A percentile compares a stretch with the other conserved stretches of the same genome.
Conservation (phyloP, 257 asterid species). For the Buddleja alternifolia region DNA sequence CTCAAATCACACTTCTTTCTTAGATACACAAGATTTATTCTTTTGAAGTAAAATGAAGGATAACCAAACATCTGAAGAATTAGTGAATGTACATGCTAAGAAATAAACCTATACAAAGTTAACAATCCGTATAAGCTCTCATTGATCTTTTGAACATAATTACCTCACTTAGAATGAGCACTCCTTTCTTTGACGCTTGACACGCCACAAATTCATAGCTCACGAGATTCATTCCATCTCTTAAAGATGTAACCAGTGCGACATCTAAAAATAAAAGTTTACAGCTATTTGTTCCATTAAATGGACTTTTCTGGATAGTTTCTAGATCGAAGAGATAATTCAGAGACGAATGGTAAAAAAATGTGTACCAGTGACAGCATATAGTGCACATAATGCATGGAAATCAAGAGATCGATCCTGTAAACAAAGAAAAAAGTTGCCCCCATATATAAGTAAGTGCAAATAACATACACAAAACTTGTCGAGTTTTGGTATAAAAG, state of each 20-base stretch:
- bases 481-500: background rate
- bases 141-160: conserved; percentile 15
- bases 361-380: conserved; percentile 83
- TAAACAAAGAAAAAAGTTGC: conserved; percentile 30
- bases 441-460: conserved; percentile 23
- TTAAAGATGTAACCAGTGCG: conserved; percentile 84
- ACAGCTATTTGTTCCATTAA: background rate
- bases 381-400: conserved; percentile 75
- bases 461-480: conserved; percentile 1
- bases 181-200: conserved; percentile 91
- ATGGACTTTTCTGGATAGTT: background rate
- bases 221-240: conserved; percentile 98
- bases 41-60: background rate
- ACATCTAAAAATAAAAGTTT: conserved; percentile 53
- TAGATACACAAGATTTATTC: background rate
- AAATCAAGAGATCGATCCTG: conserved; percentile 92
- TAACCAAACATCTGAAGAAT: background rate
- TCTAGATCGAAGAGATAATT: conserved; percentile 11
- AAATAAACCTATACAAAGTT: background rate
- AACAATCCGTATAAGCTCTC: background rate
- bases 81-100: background rate
- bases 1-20: background rate
- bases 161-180: conserved; percentile 95
- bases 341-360: conserved; percentile 25
- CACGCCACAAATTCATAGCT: conserved; percentile 97